A percentile compares a stretch with the other conserved stretches of the same genome.
Conservation (phyloP, 169 alveolate genomes). For the Eimeria acervulina region DNA sequence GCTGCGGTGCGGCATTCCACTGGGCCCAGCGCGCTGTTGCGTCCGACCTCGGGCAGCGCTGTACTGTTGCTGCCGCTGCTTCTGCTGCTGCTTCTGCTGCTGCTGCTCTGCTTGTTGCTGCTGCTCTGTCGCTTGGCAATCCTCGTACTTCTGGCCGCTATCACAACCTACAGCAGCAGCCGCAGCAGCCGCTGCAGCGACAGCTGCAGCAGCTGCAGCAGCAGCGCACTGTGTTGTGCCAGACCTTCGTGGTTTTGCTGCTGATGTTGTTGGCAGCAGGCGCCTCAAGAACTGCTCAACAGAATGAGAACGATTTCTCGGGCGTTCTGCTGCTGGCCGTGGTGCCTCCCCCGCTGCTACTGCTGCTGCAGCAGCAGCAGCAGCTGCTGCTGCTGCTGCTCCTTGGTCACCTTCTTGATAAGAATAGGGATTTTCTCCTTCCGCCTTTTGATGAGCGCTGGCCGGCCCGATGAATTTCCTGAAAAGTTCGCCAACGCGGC, state of each 20-base stretch:
- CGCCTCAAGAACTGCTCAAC: slow-evolving; percentile 35
- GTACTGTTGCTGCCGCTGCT: not conserved
- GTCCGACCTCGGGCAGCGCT: not conserved
- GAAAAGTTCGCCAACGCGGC: slow-evolving; percentile 36
- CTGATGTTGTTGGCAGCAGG: slow-evolving; percentile 27
- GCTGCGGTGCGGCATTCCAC: not conserved
- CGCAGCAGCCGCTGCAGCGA: not conserved
- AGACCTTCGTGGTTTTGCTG: slow-evolving; percentile 6
- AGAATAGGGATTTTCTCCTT: not conserved
- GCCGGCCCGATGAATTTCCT: slow-evolving; percentile 25
- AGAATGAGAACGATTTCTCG: not conserved
- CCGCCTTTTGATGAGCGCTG: not conserved
- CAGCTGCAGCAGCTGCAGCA: slow-evolving; percentile 19
- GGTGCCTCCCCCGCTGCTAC: not conserved
- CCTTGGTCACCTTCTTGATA: not conserved
- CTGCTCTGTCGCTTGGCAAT: not conserved
- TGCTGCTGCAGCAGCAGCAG: slow-evolving; percentile 44
- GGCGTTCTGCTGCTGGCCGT: not conserved
- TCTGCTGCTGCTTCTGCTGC: slow-evolving; percentile 15
- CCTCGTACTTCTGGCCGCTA: not conserved
- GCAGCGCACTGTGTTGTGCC: not conserved
- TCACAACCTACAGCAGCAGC: not conserved
- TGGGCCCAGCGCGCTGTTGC: not conserved
- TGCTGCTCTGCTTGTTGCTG: not conserved
- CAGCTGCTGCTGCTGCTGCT: not conserved